Evolutionary conservation across 768 basidiomycete genomes (phyloP).

Genomic region (Saitozyma sp.): DNA sequence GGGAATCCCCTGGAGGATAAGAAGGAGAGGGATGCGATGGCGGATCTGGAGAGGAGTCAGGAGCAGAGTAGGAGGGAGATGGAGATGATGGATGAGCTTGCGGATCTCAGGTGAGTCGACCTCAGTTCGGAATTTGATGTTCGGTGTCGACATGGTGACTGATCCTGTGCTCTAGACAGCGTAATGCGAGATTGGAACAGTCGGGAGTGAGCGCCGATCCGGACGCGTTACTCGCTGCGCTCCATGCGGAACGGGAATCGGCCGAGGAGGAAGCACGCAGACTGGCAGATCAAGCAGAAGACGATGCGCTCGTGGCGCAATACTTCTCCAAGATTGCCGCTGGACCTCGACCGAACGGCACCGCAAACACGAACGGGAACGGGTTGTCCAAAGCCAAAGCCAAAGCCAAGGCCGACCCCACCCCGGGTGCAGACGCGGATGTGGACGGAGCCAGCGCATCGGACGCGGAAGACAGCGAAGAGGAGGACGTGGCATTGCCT

Average conservation of each 20-base stretch:
- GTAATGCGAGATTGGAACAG: conserved; percentile 79
- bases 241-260: conserved; percentile 57
- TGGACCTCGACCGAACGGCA: conserved; percentile 16
- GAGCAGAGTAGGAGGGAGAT: conserved; percentile 93
- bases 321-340: conserved; percentile 74
- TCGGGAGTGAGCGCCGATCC: conserved; percentile 65
- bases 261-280: conserved; percentile 71
- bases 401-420: conserved; percentile 19
- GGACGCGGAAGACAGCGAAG: conserved; percentile 7
- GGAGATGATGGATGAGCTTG: conserved; percentile 94
- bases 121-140: conserved; percentile 46
- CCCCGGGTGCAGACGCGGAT: conserved; percentile 10
- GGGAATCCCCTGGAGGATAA: conserved; percentile 60
- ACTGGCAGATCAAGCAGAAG: conserved; percentile 76
- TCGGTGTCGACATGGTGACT: neutral
- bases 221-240: conserved; percentile 57
- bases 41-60: conserved; percentile 87
- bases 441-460: conserved; percentile 10
- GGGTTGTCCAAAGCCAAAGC: conserved; percentile 52
- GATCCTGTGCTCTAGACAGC: conserved; percentile 39
- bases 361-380: conserved; percentile 15
- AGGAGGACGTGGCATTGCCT: conserved; percentile 18
- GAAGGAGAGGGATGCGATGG: conserved; percentile 89
- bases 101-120: conserved; percentile 59
- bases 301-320: conserved; percentile 82